Conservation (phyloP, 139 green algal species). For the Coelastrella sp. region DNA sequence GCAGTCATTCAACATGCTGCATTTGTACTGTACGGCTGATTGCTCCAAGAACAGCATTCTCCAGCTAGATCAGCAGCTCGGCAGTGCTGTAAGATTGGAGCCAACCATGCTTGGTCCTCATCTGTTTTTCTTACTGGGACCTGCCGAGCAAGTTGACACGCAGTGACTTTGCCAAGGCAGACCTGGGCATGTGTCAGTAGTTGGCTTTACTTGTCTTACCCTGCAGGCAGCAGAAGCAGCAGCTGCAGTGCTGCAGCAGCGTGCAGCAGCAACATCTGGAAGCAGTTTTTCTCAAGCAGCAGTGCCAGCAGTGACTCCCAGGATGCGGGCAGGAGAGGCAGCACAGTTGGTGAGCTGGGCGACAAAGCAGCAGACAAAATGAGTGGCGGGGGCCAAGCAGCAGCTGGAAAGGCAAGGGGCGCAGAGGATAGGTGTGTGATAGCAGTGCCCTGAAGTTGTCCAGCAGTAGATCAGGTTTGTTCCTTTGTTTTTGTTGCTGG, state of each 20-base stretch:
- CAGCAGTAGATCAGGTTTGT: too few relatives aligned
- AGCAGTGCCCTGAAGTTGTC: neutral
- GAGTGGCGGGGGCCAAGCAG: neutral
- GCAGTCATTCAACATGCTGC: too few relatives aligned
- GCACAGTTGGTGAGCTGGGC: slow-evolving; percentile 25
- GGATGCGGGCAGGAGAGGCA: slow-evolving; percentile 9
- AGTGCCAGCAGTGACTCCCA: neutral
- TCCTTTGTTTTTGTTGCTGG: too few relatives aligned
- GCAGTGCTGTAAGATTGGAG: too few relatives aligned
- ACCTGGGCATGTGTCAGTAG: neutral
- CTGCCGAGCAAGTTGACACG: neutral
- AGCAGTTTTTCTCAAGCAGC: neutral
- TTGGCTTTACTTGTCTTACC: neutral
- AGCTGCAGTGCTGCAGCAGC: neutral
- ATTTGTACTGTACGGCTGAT: too few relatives aligned
- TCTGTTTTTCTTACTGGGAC: too few relatives aligned
- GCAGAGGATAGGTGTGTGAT: neutral
- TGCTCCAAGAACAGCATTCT: too few relatives aligned
- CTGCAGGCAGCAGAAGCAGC: neutral
- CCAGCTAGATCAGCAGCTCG: too few relatives aligned
- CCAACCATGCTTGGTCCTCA: too few relatives aligned
- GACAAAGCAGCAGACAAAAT: slow-evolving; percentile 18
- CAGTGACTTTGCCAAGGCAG: too few relatives aligned
- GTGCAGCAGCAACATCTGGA: neutral
- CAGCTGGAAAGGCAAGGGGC: neutral